These are phyloP conservation scores for Chamaenerion angustifolium DNA, from an alignment of 345 rosid genomes.

Conservation along the genomic window DNA sequence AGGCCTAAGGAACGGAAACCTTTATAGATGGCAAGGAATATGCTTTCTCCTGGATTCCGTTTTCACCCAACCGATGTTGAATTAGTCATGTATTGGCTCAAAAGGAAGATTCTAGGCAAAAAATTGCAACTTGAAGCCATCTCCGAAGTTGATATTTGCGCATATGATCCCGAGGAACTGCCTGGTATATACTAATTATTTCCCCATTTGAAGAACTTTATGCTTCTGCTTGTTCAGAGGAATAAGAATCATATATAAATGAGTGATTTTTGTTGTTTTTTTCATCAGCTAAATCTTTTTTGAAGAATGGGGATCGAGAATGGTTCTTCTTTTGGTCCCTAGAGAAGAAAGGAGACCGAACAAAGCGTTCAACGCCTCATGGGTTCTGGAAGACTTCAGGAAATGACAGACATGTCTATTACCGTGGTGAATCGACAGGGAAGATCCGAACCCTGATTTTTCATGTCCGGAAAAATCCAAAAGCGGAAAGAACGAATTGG, in stretches of 20 bases:
- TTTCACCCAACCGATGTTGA: constrained; percentile 81
- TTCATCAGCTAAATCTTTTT: constrained; percentile 21
- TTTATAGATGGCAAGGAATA: constrained; percentile 21
- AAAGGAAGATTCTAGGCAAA: constrained; percentile 48
- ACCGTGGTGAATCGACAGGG: constrained; percentile 32
- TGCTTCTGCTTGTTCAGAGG: background rate
- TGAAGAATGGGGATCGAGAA: constrained; percentile 41
- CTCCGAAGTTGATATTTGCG: constrained; percentile 50
- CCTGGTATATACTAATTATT: constrained; percentile 14
- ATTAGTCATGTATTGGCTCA: constrained; percentile 48
- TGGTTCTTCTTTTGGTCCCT: constrained; percentile 79
- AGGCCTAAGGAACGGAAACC: background rate
- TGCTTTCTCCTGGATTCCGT: constrained; percentile 55
- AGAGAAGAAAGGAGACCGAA: constrained; percentile 34
- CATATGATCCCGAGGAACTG: constrained; percentile 57
- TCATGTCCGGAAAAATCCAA: constrained; percentile 35
- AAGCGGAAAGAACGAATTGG: constrained; percentile 62
- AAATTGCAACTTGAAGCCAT: constrained; percentile 26
- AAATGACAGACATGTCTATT: constrained; percentile 37
- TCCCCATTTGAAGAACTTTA: background rate
- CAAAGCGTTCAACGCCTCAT: constrained; percentile 32
- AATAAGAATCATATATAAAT: too few species aligned
- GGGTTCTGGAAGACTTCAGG: constrained; percentile 83
- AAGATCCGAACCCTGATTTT: constrained; percentile 53
- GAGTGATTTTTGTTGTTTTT: background rate